Evolutionary conservation across 169 alveolate species (phyloP).

Genomic region (Amoebophrya sp.): DNA sequence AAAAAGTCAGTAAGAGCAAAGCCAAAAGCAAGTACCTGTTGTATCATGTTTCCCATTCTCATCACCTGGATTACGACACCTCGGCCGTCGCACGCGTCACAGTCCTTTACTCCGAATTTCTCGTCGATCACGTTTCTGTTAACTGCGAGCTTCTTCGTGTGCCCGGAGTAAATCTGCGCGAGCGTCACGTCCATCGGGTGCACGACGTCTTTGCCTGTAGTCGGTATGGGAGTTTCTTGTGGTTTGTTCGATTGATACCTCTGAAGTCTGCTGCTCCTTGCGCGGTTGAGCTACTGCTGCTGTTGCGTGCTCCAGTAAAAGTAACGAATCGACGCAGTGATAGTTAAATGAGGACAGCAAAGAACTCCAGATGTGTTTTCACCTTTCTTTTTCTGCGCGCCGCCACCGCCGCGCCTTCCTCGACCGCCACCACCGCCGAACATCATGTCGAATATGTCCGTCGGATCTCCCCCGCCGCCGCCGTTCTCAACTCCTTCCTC

Average conservation of each 20-base stretch:
- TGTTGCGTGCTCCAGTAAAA: no score
- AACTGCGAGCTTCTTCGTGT: constrained; percentile 40
- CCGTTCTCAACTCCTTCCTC: constrained; percentile 33
- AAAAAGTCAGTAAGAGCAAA: no score
- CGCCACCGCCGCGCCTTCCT: background rate
- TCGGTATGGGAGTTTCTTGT: no score
- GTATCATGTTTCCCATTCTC: constrained; percentile 34
- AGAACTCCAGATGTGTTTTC: no score
- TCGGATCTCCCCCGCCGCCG: background rate
- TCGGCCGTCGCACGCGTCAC: constrained; percentile 57
- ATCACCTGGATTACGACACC: constrained; percentile 44
- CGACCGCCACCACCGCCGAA: constrained; percentile 44
- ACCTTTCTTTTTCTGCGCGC: background rate
- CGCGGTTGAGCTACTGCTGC: no score
- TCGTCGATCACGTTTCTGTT: constrained; percentile 39
- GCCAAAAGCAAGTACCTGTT: no score
- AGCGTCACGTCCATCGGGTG: constrained; percentile 47
- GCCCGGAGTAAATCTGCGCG: constrained; percentile 62
- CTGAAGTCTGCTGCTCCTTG: no score
- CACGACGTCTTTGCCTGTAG: constrained; percentile 39
- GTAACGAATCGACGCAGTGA: no score
- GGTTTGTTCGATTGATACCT: no score
- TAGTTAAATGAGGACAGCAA: no score
- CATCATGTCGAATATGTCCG: constrained; percentile 14
- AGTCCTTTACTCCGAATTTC: constrained; percentile 19